These are phyloP conservation scores for Tulasnella sp. DNA, from an alignment of 768 basidiomycete genomes.

Conservation along the genomic window DNA sequence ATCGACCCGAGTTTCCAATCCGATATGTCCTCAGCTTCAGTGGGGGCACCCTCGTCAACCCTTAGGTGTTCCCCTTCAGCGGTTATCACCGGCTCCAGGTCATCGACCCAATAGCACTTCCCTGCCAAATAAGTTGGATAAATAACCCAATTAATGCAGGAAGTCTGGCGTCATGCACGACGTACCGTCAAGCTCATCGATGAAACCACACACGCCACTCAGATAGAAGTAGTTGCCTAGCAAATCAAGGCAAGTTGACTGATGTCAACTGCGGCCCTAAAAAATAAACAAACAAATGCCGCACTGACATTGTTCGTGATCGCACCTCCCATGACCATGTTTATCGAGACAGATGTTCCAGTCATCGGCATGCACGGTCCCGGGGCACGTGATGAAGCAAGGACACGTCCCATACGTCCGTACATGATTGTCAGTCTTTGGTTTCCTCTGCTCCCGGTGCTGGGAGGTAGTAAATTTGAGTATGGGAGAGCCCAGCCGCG, in stretches of 20 bases:
- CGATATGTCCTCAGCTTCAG: background rate
- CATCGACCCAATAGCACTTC: slow-evolving; percentile 4
- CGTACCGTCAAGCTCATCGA: background rate
- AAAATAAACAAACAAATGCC: too few relatives aligned
- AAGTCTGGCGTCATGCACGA: too few relatives aligned
- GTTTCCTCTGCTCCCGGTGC: background rate
- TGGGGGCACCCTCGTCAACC: background rate
- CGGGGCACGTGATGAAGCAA: slow-evolving; percentile 1
- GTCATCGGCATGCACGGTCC: slow-evolving; percentile 4
- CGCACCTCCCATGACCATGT: slow-evolving; percentile 1
- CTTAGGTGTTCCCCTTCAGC: background rate
- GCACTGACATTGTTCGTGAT: slow-evolving; percentile 3
- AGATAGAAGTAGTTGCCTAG: slow-evolving; percentile 4
- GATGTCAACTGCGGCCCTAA: too few relatives aligned
- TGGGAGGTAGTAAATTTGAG: too few relatives aligned
- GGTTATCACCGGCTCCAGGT: background rate
- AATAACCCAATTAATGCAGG: too few relatives aligned
- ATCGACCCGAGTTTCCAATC: too few relatives aligned
- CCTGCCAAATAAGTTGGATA: too few relatives aligned
- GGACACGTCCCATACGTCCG: slow-evolving; percentile 5
- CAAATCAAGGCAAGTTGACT: too few relatives aligned
- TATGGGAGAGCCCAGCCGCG: too few relatives aligned
- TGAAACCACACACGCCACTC: background rate
- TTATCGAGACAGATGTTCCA: slow-evolving; percentile 4
- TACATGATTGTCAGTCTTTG: background rate